These are phyloP conservation scores for Rhizodiscina lignyota DNA, from an alignment of 495 filamentous ascomycete species.

Conservation along the genomic window DNA sequence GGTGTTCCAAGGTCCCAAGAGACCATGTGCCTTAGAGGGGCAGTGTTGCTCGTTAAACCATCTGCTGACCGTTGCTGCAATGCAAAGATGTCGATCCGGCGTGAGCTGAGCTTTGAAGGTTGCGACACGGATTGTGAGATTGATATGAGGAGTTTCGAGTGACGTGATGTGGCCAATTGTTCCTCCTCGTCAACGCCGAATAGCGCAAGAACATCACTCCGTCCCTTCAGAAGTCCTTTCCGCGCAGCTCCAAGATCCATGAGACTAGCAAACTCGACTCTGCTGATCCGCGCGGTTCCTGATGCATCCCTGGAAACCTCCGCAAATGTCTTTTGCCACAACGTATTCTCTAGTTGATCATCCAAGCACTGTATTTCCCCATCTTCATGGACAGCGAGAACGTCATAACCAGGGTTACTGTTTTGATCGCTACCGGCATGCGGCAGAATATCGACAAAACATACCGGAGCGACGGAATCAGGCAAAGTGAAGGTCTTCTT, in stretches of 20 bases:
- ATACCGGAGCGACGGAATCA: conserved; percentile 1
- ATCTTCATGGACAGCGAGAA: conserved; percentile 20
- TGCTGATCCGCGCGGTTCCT: conserved; percentile 14
- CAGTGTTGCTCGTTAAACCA: no score
- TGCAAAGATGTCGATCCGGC: no score
- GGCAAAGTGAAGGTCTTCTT: conserved; percentile 7
- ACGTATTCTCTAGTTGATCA: conserved; percentile 23
- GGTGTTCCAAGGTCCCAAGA: no score
- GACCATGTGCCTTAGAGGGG: no score
- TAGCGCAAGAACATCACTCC: conserved; percentile 24
- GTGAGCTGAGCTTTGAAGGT: no score
- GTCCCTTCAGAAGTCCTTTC: conserved; percentile 27
- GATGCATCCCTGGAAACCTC: conserved; percentile 3
- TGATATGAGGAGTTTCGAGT: no score
- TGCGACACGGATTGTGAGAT: no score
- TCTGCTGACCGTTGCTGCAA: no score
- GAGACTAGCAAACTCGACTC: conserved; percentile 24
- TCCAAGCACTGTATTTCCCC: conserved; percentile 36
- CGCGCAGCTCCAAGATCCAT: conserved; percentile 22
- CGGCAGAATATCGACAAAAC: conserved; percentile 10
- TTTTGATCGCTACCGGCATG: conserved; percentile 9
- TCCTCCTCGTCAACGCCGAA: no score
- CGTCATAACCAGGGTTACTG: conserved; percentile 12
- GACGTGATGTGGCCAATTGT: no score
- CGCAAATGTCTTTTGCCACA: conserved; percentile 19